Evolutionary conservation across 495 filamentous ascomycete species (phyloP).

Genomic region (Acidomyces sp.): DNA sequence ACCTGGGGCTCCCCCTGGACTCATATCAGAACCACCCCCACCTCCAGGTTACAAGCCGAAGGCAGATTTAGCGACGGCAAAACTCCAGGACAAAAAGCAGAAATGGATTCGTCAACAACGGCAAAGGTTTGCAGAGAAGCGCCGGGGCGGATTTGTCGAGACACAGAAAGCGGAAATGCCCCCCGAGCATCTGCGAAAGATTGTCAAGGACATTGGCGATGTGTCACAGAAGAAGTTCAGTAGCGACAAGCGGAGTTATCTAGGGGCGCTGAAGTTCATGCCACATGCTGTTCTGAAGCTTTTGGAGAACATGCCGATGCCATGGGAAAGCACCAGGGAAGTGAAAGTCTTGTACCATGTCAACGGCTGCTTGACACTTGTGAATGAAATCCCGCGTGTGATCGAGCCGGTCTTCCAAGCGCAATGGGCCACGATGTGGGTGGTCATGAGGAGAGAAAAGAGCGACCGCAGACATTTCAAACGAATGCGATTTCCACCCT

Average conservation of each 20-base stretch:
- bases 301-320: constrained; percentile 99
- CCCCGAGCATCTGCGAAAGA: constrained; percentile 94
- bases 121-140: constrained; percentile 90
- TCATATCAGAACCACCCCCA: constrained; percentile 69
- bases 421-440: constrained; percentile 99
- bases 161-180: constrained; percentile 99
- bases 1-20: constrained; percentile 60
- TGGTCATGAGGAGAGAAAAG: constrained; percentile 95
- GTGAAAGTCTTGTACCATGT: constrained; percentile 98
- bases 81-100: constrained; percentile 96
- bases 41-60: constrained; percentile 81
- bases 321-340: constrained; percentile 90
- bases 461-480: constrained; percentile 94
- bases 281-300: constrained; percentile 98
- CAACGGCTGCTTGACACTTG: constrained; percentile 90
- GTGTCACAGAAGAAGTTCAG: constrained; percentile 99
- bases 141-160: constrained; percentile 90
- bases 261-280: constrained; percentile 98
- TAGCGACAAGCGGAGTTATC: constrained; percentile 94
- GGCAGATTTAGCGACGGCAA: constrained; percentile 74
- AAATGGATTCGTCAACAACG: constrained; percentile 92
- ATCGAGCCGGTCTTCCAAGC: constrained; percentile 98
- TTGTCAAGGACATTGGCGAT: constrained; percentile 96
- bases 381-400: constrained; percentile 92
- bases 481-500: constrained; percentile 96